A percentile compares a stretch with the other conserved stretches of the same genome.
phyloP scores from a whole-genome alignment of 352 stramenopile genomes.

The Hyaloperonospora brassicae region DNA sequence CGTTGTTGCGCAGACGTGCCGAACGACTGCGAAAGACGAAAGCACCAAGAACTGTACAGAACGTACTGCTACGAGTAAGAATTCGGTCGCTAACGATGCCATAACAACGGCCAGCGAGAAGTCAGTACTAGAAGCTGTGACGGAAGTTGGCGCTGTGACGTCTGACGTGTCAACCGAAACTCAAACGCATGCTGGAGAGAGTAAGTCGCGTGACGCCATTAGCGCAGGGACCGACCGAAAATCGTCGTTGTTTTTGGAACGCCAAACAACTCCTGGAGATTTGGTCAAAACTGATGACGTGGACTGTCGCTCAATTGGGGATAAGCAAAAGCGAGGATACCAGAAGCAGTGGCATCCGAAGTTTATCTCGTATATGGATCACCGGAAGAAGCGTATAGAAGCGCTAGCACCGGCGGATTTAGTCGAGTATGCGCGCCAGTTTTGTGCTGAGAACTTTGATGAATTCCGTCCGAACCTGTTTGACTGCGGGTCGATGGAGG shows the following conservation, averaged over 20 bases:
- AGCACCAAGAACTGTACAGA: conserved; percentile 10
- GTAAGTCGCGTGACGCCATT: background rate
- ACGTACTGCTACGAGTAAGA: conserved; percentile 3
- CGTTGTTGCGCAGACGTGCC: conserved; percentile 8
- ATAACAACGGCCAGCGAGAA: conserved; percentile 7
- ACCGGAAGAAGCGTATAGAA: conserved; percentile 10
- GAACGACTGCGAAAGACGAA: background rate
- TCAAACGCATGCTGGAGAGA: conserved; percentile 4
- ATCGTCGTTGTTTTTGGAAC: background rate
- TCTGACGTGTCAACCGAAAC: conserved; percentile 15
- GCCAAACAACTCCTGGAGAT: background rate
- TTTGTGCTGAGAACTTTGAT: conserved; percentile 18
- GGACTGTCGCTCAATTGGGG: conserved; percentile 1
- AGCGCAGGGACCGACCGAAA: conserved; percentile 1
- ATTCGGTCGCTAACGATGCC: conserved; percentile 2
- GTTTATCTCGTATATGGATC: conserved; percentile 15
- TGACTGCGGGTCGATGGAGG: conserved; percentile 7
- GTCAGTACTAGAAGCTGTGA: conserved; percentile 8
- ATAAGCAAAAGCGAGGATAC: conserved; percentile 12
- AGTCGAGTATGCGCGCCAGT: conserved; percentile 14
- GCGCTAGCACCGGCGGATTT: conserved; percentile 12
- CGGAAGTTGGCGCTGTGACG: conserved; percentile 7
- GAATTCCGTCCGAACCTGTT: conserved; percentile 17
- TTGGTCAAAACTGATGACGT: conserved; percentile 1
- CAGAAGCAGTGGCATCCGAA: conserved; percentile 18